These are phyloP conservation scores for Pseudocohnilembus persalinus DNA, from an alignment of 169 alveolate species.

Conservation along the genomic window DNA sequence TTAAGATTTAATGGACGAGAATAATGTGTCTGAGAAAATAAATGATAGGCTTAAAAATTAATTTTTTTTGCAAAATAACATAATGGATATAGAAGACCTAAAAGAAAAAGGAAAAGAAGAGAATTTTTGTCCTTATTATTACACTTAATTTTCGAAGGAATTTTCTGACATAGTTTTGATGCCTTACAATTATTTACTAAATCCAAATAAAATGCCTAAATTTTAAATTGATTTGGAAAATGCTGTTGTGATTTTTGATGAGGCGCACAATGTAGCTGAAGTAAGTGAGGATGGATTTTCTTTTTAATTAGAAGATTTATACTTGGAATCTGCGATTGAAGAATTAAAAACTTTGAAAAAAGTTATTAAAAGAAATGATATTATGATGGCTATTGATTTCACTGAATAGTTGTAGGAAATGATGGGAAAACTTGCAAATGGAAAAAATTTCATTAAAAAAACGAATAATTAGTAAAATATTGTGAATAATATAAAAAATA, in stretches of 20 bases:
- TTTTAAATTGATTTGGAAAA: constrained; percentile 77
- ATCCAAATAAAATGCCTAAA: constrained; percentile 78
- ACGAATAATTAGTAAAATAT: background rate
- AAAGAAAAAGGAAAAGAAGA: constrained; percentile 71
- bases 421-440: background rate
- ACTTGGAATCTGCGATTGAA: constrained; percentile 25
- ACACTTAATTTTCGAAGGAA: constrained; percentile 82
- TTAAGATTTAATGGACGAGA: background rate
- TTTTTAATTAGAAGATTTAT: constrained; percentile 38
- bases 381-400: background rate
- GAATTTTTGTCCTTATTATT: constrained; percentile 91
- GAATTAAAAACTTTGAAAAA: background rate
- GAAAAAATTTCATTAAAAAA: background rate
- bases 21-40: constrained; percentile 20
- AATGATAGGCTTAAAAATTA: background rate
- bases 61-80: constrained; percentile 44
- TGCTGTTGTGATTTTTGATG: constrained; percentile 91
- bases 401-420: background rate
- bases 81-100: constrained; percentile 89
- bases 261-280: constrained; percentile 93
- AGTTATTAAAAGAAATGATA: background rate
- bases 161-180: constrained; percentile 86
- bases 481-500: too few species aligned
- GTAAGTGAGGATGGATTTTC: constrained; percentile 89
- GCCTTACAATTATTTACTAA: constrained; percentile 93